phyloP scores from a whole-genome alignment of 768 basidiomycete genomes.

The Hydnomerulius pinastri region DNA sequence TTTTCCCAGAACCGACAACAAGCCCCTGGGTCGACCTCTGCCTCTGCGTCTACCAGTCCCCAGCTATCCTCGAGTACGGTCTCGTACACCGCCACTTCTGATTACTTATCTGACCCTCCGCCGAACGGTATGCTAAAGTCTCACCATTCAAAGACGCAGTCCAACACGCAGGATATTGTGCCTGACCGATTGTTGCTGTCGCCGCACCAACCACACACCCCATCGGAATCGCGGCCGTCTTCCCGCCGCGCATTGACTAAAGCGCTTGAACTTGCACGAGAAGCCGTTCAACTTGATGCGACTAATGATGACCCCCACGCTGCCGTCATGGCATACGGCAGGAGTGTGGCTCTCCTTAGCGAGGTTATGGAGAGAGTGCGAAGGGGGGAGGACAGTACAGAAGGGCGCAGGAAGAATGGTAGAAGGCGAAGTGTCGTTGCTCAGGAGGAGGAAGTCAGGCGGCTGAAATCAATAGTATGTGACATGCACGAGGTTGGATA shows the following conservation, averaged over 20 bases:
- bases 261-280: slow-evolving; percentile 85
- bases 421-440: slow-evolving; percentile 82
- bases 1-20: slow-evolving; percentile 57
- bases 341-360: slow-evolving; percentile 81
- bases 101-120: slow-evolving; percentile 59
- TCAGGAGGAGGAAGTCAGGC: slow-evolving; percentile 85
- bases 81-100: slow-evolving; percentile 35
- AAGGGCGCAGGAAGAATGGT: slow-evolving; percentile 57
- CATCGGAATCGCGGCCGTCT: slow-evolving; percentile 58
- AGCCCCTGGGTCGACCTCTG: slow-evolving; percentile 27
- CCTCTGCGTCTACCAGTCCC: slow-evolving; percentile 29
- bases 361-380: slow-evolving; percentile 93
- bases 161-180: slow-evolving; percentile 40
- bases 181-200: slow-evolving; percentile 47
- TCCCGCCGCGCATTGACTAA: slow-evolving; percentile 84
- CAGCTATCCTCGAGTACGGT: slow-evolving; percentile 21
- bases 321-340: slow-evolving; percentile 86
- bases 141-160: slow-evolving; percentile 18
- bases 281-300: slow-evolving; percentile 86
- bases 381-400: slow-evolving; percentile 80
- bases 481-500: slow-evolving; percentile 14
- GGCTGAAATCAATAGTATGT: slow-evolving; percentile 87
- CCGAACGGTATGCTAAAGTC: slow-evolving; percentile 51
- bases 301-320: slow-evolving; percentile 87
- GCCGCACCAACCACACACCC: slow-evolving; percentile 42